Conservation (phyloP, 148 eudicot genomes). For the Nyssa sinensis region DNA sequence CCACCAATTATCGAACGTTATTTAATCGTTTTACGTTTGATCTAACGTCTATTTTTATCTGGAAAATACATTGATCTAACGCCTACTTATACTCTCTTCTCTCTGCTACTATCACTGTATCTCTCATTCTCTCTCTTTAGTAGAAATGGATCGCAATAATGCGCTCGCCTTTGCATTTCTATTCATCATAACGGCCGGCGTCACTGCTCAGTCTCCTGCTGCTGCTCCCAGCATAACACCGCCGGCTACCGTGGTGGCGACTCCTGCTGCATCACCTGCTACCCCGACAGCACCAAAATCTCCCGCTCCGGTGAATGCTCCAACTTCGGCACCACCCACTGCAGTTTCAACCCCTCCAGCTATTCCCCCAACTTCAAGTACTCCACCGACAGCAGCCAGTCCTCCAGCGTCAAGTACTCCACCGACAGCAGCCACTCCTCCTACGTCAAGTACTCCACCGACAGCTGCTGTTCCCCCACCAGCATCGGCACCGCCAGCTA, state of each 20-base stretch:
- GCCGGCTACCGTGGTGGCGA: not conserved
- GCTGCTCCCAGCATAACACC: constrained; percentile 20
- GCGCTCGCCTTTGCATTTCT: constrained; percentile 18
- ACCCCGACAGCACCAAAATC: constrained; percentile 12
- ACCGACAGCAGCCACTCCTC: constrained; percentile 23
- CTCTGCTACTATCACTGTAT: not conserved
- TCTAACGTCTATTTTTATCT: not conserved
- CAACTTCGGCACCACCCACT: constrained; percentile 15
- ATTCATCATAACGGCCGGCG: constrained; percentile 26
- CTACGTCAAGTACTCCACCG: too few species aligned
- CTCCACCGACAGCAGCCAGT: constrained; percentile 20
- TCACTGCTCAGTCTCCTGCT: constrained; percentile 39
- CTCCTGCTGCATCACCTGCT: constrained; percentile 13
- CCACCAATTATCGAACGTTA: constrained; percentile 11
- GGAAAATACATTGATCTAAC: not conserved
- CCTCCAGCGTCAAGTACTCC: constrained; percentile 22
- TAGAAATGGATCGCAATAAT: constrained; percentile 21
- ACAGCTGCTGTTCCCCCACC: constrained; percentile 15
- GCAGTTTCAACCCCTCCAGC: constrained; percentile 20
- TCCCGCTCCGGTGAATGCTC: constrained; percentile 15
- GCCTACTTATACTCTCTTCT: constrained; percentile 5
- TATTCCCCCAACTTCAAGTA: constrained; percentile 8
- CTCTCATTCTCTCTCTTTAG: constrained; percentile 7
- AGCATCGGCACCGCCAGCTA: not conserved
- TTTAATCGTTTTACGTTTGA: not conserved